Conservation (phyloP, 345 rosid species). For the Gossypium raimondii region DNA sequence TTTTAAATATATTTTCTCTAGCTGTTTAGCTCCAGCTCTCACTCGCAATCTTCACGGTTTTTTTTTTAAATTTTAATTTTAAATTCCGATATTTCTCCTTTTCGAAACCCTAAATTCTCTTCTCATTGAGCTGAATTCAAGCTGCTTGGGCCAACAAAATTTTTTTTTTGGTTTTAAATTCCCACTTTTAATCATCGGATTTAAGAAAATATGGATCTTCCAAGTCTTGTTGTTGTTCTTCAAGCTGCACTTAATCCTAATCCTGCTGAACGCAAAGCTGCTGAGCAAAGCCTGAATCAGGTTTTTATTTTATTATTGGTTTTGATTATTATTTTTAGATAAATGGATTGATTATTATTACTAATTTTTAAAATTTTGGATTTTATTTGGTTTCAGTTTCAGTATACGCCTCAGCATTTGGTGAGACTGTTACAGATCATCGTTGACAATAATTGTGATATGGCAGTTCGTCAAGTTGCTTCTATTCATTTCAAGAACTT, state of each 20-base stretch:
- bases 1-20: slow-evolving; percentile 41
- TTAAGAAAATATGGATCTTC: slow-evolving; percentile 64
- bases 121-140: neutral
- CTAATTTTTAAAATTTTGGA: neutral
- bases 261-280: slow-evolving; percentile 92
- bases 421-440: slow-evolving; percentile 88
- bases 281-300: slow-evolving; percentile 87
- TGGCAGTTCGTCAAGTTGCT: slow-evolving; percentile 94
- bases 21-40: slow-evolving; percentile 16
- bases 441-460: slow-evolving; percentile 73
- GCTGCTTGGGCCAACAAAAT: slow-evolving; percentile 24
- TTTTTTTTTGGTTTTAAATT: neutral
- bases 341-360: neutral
- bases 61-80: neutral
- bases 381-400: slow-evolving; percentile 47
- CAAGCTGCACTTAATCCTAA: slow-evolving; percentile 81
- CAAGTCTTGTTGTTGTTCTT: slow-evolving; percentile 68
- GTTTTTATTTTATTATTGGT: slow-evolving; percentile 15
- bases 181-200: neutral
- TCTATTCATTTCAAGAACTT: slow-evolving; percentile 97
- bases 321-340: neutral
- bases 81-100: neutral
- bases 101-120: slow-evolving; percentile 13
- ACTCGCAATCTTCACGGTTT: neutral
- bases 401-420: slow-evolving; percentile 88